Conservation (phyloP, 2,329 filamentous ascomycete genomes). For the Plectosphaerella plurivora region DNA sequence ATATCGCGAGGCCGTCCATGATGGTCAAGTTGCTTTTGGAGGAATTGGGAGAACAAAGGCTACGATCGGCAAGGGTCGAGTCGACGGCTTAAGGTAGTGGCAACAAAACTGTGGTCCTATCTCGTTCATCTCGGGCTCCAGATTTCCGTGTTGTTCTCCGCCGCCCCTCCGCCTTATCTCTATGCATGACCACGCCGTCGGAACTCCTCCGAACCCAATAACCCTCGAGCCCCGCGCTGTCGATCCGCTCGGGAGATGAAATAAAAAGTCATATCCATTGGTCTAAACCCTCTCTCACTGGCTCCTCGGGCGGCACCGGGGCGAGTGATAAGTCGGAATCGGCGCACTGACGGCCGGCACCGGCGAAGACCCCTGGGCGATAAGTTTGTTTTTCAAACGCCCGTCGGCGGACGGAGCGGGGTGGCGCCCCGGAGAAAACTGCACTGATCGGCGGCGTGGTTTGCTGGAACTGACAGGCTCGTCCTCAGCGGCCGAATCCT, state of each 20-base stretch:
- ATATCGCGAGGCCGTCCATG: constrained; percentile 24
- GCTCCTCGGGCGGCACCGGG: background rate
- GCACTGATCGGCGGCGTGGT: background rate
- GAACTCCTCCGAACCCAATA: background rate
- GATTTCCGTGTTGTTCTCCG: background rate
- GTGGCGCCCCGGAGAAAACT: background rate
- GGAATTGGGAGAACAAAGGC: background rate
- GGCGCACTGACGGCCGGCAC: background rate
- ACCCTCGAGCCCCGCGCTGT: background rate
- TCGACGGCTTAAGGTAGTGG: no score
- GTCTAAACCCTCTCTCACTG: background rate
- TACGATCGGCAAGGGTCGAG: background rate
- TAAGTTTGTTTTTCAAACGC: background rate
- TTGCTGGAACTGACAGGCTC: no score
- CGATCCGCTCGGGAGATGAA: background rate
- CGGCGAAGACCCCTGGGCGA: no score
- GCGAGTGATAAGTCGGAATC: background rate
- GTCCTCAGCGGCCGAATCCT: background rate
- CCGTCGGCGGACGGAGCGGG: background rate
- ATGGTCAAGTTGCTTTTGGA: background rate
- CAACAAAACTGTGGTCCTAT: background rate
- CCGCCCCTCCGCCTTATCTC: background rate
- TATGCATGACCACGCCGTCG: background rate
- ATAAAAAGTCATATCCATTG: background rate
- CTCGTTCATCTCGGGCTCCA: background rate